Base-by-base conservation (phyloP, 2,329 filamentous ascomycete genomes). In the Aspergillus sclerotialis region DNA sequence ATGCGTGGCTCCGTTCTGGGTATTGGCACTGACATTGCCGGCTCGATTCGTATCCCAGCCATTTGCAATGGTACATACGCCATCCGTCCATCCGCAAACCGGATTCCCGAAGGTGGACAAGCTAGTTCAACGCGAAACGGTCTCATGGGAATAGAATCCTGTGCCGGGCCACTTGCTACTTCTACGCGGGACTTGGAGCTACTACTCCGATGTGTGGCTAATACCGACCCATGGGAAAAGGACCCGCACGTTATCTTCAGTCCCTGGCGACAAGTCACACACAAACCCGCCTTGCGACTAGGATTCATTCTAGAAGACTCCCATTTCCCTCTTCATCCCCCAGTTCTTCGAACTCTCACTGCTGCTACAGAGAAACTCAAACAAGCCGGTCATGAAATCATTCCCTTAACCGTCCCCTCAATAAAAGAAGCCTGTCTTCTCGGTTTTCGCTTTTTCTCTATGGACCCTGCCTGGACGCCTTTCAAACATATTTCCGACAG, bases 251-350 rank as follows among this genome's bases (percentile, higher is more conserved):
- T 58, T 0, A 33, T 67, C 1, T 59, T 61, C 7, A 52, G 67
- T 0, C 69, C 70, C 0, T 78, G 74, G 74, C 57, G 64, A 14
- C 37, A 34, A 1, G 38, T 61, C 1, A 21, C 29, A 2, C 13
- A 13, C 21, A 29, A 18, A 26, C 38, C 41, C 18, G 48, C 44
- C 13, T 41, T 76, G 3, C 61, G 59, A 0, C 67, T 78, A 25
- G 75, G 75, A 0, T 42, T 76, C 1, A 46, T 74, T 8, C 37
- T 63, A 2, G 67, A 70, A 28, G 69, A 75, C 41, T 54, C 63
- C 0, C 51, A 65, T 2, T 67, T 67, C 18, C 70, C 69, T 0
- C 53, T 76, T 0, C 70, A 75, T 15, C 72, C 75, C 0, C 68
- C 72, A 0, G 63, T 76, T 2, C 61, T 57, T 2, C 59, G 70